Evolutionary conservation across 1,284 basidiomycete species (phyloP), one percentile per base, ranked within the genome.

Genomic region (Cryptococcus sp.): DNA sequence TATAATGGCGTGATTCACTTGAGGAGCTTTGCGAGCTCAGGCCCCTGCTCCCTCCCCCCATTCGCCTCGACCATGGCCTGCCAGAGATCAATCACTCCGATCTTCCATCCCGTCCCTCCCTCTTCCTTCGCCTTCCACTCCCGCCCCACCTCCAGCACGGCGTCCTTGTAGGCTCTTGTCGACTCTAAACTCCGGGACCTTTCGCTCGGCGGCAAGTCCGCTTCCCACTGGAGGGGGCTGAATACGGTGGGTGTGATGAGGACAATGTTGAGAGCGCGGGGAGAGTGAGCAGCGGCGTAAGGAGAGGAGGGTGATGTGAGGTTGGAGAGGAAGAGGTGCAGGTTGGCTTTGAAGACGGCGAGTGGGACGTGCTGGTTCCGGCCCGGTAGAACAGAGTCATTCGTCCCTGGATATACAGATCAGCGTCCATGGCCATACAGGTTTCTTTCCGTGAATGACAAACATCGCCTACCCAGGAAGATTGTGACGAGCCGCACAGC

Each of bases 171-270:
- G 52, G 67, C 66, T 59, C 76, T 80, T 88, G 16, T 77, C 5
- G 44, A 77, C 23, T 82, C 83, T 60, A 87, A 85, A 11, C 43
- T 65, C 9, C 72, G 50, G 20, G 24, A 36, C n/a, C 42, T 51
- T 13, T 59, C 80, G n/a, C 68, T 28, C 21, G 21, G 72, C 58
- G 87, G 79, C 63, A 84, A 82, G 56, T 79, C 63, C 1, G 83
- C 83, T 66, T 86, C 86, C 50, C 50, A 51, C 18, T 42, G 38
- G 18, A 51, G 50, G 3, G 50, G 50, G 33, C 24, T 51, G 52
- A 91, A 80, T 1, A 91, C 90, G 2, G 91, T 89, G 15, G 91
- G 88, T 4, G 89, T 89, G 55, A 94, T 83, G 57, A 95, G 80
- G 50, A 94, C 77, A 62, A 94, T 82, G 52, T 54, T 66, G 46